Base-by-base conservation (phyloP, 2,329 filamentous ascomycete species). In the Albifimbria verrucaria region DNA sequence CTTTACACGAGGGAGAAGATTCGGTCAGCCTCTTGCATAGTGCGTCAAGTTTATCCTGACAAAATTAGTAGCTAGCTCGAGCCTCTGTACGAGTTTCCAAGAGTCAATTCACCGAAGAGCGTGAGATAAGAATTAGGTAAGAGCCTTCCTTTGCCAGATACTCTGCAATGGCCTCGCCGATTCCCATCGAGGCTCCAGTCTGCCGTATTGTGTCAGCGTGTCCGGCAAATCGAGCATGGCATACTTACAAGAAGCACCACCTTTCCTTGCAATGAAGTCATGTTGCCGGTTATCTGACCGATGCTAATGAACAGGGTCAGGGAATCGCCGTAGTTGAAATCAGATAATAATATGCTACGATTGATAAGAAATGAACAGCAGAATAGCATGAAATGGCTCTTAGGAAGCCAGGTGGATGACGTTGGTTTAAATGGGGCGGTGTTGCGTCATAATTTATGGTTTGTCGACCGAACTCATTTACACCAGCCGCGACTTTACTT, bases 131-230 rank as follows among this genome's bases (percentile, higher is more conserved):
- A n/a, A 73, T 67, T 4, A 78, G 52, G 12, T 72, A 75, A 4
- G 71, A 72, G 2, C 68, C 67, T 48, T 71, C 64, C 12, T 63
- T 56, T 12, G 71, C 74, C 4, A 77, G 59, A 4, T 68, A 59
- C 4, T 59, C 58, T 7, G 75, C 73, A 22, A 78, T 77, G 4
- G 71, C 67, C 43, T 70, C 70, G 18, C 76, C 76, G 32, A 79
- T 78, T 42, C 75, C 75, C 72, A 75, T 76, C 2, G 68, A 73
- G 21, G 70, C 73, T n/a, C 72, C 71, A 1, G 68, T 77, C 61
- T 47, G 7, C 15, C 32, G 20, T 21, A 47, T 18, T 10, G 2
- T 12, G 21, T 47, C 18, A 47, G 22, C 42, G 15, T 10, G n/a
- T 36, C 10, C n/a, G 3, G 18, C n/a, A n/a, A 43, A 9, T 43